Percentiles rank a stretch among this genome's conserved stretches.
These are phyloP conservation scores for Xerocomus spinulosus DNA, from an alignment of 768 basidiomycete genomes.

Conservation along the genomic window DNA sequence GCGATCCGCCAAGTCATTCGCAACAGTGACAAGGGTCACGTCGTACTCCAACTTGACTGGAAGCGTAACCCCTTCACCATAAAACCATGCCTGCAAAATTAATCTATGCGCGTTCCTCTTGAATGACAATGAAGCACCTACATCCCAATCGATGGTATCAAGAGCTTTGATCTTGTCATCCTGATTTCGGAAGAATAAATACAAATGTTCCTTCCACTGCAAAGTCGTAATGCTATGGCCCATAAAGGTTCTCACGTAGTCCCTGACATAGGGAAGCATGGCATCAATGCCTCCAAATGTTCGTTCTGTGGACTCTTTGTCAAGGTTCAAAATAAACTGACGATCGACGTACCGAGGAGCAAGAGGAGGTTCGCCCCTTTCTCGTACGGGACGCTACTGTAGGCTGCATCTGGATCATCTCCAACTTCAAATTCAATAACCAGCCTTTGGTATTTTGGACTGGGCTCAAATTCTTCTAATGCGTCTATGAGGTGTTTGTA, in stretches of 20 bases:
- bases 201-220: conserved; percentile 57
- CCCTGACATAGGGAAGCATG: conserved; percentile 52
- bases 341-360: conserved; percentile 53
- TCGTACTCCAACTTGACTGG: conserved; percentile 52
- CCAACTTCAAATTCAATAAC: conserved; percentile 66
- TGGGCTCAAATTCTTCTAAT: conserved; percentile 51
- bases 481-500: conserved; percentile 70
- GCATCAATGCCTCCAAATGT: conserved; percentile 52
- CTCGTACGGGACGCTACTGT: conserved; percentile 74
- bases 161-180: conserved; percentile 44
- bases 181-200: conserved; percentile 43
- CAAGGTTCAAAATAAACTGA: not conserved
- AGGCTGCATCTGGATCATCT: conserved; percentile 77
- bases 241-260: conserved; percentile 53
- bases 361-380: conserved; percentile 89
- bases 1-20: conserved; percentile 46
- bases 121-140: conserved; percentile 24
- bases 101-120: not conserved
- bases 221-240: conserved; percentile 54
- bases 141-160: conserved; percentile 53
- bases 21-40: conserved; percentile 45
- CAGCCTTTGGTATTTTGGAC: conserved; percentile 72
- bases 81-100: conserved; percentile 45
- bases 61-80: conserved; percentile 49
- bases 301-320: conserved; percentile 34